Evolutionary conservation across 129 eudicot genomes (phyloP), one percentile per base, ranked within the genome.

Genomic region (Cynara cardunculus): DNA sequence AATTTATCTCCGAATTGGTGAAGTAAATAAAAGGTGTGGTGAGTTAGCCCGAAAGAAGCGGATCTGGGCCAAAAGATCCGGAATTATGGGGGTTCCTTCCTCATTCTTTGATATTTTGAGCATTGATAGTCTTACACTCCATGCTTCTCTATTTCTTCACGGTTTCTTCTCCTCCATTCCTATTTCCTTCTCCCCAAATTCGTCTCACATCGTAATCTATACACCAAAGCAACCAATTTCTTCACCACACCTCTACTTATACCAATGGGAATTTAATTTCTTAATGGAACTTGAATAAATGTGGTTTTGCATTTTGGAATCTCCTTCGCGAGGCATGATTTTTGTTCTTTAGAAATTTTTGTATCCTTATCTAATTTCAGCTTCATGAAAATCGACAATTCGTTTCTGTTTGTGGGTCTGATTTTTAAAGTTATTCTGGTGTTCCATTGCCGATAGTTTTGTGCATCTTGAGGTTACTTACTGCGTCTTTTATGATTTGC

Each of bases 41-140:
- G 71, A 2, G 25, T 53, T 21, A 22, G 75, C 80, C 87, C 84
- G 80, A 56, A 49, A 84, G 70, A 80, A 84, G 69, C 62, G 87
- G 87, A 80, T 84, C 70, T 65, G 70, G 70, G 70, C 70, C 70
- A 65, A 21, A 24, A 65, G 28, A 65, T 65, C 70, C 70, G 27
- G 30, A 7, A 12, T 73, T 41, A 35, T 72, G 75, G 75, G 34
- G 30, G 21, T 41, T 41, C 34, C 12, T 73, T 73, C 53, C 27
- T 8, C n/a, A 0, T 72, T 73, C 53, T 73, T 69, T 69, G 37
- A 26, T 28, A 26, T 69, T 69, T 73, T 56, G 21, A 53, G 64
- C 64, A 16, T 73, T 10, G 53, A 41, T 41, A 11, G 14, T 11
- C 4, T 18, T 7, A 39, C 64, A 16, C 21, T 70, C 7, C 39